Evolutionary conservation across 108 stramenopile genomes (phyloP).

Genomic region (Pseudonitzschia pungens): DNA sequence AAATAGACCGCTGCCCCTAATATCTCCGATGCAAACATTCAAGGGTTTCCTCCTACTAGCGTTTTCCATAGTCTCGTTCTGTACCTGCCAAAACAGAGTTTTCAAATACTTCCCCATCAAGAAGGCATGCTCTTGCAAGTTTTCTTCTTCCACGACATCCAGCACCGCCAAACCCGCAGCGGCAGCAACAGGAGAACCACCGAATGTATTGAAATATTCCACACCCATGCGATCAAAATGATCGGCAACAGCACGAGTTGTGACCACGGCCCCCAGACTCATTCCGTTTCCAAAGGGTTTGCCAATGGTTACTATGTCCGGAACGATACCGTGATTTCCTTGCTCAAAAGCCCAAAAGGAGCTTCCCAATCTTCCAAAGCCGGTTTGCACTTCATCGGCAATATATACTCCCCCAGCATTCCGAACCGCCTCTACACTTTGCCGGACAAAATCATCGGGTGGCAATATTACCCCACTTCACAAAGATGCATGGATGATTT

Average conservation of each 20-base stretch:
- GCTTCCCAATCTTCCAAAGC: constrained; percentile 88
- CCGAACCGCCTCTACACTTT: constrained; percentile 75
- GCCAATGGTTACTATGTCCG: constrained; percentile 95
- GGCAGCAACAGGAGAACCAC: constrained; percentile 87
- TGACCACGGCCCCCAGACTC: constrained; percentile 92
- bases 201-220: constrained; percentile 98
- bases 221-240: constrained; percentile 84
- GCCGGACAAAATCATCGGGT: constrained; percentile 71
- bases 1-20: constrained; percentile 93
- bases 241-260: constrained; percentile 67
- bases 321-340: constrained; percentile 66
- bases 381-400: constrained; percentile 98
- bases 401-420: constrained; percentile 90
- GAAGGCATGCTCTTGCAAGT: constrained; percentile 78
- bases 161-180: constrained; percentile 90
- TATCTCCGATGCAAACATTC: constrained; percentile 79
- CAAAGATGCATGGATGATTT: neutral
- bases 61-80: constrained; percentile 9
- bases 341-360: constrained; percentile 93
- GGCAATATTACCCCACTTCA: constrained; percentile 82
- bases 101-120: constrained; percentile 73
- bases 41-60: neutral
- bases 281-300: constrained; percentile 98
- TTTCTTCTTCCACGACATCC: constrained; percentile 70
- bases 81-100: constrained; percentile 43